Percentiles rank a stretch among this genome's conserved stretches.
Evolutionary conservation across 108 stramenopile species (phyloP).

Genomic region (Parmales sp.): DNA sequence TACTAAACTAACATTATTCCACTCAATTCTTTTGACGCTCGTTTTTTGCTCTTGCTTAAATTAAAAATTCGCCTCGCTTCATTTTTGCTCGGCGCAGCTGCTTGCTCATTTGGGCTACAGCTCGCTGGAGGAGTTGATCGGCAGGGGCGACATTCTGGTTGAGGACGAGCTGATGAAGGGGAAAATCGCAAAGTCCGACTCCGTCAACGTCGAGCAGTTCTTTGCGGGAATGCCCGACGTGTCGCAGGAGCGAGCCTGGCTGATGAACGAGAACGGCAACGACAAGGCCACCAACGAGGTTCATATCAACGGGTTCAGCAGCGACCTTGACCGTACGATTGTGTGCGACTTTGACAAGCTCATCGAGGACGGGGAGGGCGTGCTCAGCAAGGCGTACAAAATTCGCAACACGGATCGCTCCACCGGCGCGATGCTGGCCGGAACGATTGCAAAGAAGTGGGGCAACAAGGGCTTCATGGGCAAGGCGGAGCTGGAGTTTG

Average conservation of each 20-base stretch:
- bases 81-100: background rate
- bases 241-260: conserved; percentile 52
- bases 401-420: conserved; percentile 79
- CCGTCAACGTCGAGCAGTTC: conserved; percentile 50
- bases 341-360: conserved; percentile 49
- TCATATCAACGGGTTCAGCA: conserved; percentile 55
- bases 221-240: conserved; percentile 61
- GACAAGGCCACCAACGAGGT: conserved; percentile 49
- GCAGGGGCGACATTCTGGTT: conserved; percentile 76
- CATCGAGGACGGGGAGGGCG: conserved; percentile 61
- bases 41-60: background rate
- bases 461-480: conserved; percentile 80
- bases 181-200: conserved; percentile 60
- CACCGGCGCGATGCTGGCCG: conserved; percentile 58
- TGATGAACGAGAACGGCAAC: conserved; percentile 49
- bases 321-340: conserved; percentile 70
- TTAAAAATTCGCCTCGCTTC: too few species aligned
- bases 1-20: too few species aligned
- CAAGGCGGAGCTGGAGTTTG: conserved; percentile 70
- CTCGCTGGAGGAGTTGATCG: conserved; percentile 81
- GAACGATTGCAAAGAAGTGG: conserved; percentile 77
- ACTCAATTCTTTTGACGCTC: too few species aligned
- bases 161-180: conserved; percentile 46
- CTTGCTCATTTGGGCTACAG: conserved; percentile 82
- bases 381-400: conserved; percentile 40